A percentile compares a stretch with the other conserved stretches of the same genome.
phyloP scores from a whole-genome alignment of 2,329 filamentous ascomycete species.

The Aspergillus tamarii region DNA sequence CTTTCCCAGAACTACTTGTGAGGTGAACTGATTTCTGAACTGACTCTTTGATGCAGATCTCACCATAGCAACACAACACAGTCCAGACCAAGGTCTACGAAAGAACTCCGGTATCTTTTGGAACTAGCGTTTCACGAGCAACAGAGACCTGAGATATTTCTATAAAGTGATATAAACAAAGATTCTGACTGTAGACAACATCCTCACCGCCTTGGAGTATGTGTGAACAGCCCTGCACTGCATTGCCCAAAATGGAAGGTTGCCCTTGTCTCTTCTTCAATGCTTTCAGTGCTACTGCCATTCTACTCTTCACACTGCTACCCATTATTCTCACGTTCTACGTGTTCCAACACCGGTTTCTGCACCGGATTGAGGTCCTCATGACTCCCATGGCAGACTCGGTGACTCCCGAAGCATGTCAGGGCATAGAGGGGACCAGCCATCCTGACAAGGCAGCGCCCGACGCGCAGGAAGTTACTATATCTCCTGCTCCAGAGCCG shows the following conservation, averaged over 20 bases:
- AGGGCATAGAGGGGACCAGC: background rate
- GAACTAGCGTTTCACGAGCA: background rate
- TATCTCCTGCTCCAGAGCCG: background rate
- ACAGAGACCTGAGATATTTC: background rate
- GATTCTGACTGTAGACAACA: background rate
- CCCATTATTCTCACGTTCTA: slow-evolving; percentile 6
- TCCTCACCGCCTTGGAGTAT: background rate
- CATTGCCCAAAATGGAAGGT: slow-evolving; percentile 23
- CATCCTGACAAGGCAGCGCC: background rate
- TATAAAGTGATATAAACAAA: background rate
- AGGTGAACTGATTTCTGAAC: background rate
- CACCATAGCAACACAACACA: background rate
- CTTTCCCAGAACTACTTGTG: background rate
- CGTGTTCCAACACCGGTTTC: background rate
- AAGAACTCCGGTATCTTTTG: background rate
- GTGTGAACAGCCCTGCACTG: background rate
- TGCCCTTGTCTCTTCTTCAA: background rate
- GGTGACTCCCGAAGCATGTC: background rate
- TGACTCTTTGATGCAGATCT: background rate
- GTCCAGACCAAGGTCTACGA: background rate
- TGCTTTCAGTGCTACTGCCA: background rate
- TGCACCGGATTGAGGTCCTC: background rate
- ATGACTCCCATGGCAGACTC: background rate
- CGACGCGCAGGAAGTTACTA: background rate
- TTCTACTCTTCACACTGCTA: background rate